Evolutionary conservation across 2,329 filamentous ascomycete species (phyloP).

Genomic region (Teratosphaeria viscida): DNA sequence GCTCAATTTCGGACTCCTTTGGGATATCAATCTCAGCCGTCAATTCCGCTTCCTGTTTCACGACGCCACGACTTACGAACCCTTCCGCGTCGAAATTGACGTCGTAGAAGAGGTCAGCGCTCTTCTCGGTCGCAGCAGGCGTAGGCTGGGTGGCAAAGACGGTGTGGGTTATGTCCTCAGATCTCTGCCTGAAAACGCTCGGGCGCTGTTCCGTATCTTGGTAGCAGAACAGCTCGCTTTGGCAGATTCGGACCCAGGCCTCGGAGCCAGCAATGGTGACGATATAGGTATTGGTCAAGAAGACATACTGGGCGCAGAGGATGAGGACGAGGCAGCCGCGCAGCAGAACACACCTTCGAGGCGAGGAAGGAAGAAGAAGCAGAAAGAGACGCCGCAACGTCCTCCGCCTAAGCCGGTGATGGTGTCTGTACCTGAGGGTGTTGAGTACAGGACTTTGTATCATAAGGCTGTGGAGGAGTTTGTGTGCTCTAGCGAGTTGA

Average conservation of each 20-base stretch:
- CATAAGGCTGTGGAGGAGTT: constrained; percentile 95
- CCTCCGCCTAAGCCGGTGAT: constrained; percentile 2
- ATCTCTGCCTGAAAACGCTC: constrained; percentile 83
- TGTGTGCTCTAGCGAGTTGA: constrained; percentile 92
- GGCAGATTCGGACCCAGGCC: constrained; percentile 39
- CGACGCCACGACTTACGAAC: constrained; percentile 80
- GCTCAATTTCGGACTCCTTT: constrained; percentile 76
- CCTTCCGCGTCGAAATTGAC: constrained; percentile 65
- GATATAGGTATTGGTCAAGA: constrained; percentile 12
- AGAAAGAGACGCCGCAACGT: constrained; percentile 6
- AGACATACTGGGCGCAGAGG: constrained; percentile 15
- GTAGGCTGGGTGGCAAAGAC: constrained; percentile 76
- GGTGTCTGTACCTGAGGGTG: constrained; percentile 38
- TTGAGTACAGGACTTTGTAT: constrained; percentile 86
- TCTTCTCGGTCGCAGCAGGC: constrained; percentile 68
- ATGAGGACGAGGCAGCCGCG: constrained; percentile 23
- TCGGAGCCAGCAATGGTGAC: constrained; percentile 28
- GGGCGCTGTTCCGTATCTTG: constrained; percentile 73
- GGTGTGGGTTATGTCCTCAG: constrained; percentile 85
- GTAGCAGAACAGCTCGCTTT: constrained; percentile 72
- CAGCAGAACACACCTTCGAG: constrained; percentile 19
- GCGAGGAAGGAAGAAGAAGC: constrained; percentile 13
- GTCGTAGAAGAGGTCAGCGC: constrained; percentile 85
- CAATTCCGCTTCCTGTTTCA: constrained; percentile 84
- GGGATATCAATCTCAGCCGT: constrained; percentile 77